Base-by-base conservation (phyloP, 2,329 filamentous ascomycete species). In the Colletotrichum siamense region DNA sequence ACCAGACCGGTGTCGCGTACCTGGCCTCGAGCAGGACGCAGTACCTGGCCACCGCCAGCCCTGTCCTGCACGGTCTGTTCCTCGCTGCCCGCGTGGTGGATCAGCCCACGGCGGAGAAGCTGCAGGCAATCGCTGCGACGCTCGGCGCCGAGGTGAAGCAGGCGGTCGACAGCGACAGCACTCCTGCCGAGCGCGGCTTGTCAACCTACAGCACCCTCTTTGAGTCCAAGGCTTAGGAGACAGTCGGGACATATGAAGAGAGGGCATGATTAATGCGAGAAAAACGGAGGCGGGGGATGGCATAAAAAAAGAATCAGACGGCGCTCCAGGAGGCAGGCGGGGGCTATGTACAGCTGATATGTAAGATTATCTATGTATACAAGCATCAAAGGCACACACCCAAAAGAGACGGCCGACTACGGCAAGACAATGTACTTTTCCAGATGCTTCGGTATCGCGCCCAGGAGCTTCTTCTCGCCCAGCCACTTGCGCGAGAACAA, bases 341-440 rank as follows among this genome's bases (percentile, higher is more conserved):
- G 70, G 71, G 75, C 75, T 68, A 71, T 79, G 78, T 79, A 79
- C 73, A 79, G 76, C 57, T 76, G 77, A 76, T 71, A 76, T 73
- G 65, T 71, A 77, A 75, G 55, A 71, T 66, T 71, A 77, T 76
- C 67, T 72, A 77, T 71, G 71, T 77, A 75, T 77, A 78, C 71
- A 74, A 77, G 57, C 73, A 77, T 65, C 57, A 76, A 65, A 49
- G 76, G 55, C 73, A 77, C 64, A 77, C 67, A 52, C 32, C 28
- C 49, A 69, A 69, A 18, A n/a, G 32, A 59, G 34, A 22, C 22
- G 22, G 15, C 55, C 67, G 36, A 16, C 59, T 87, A 98, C 79
- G 95, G 94, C 85, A 99, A 87, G 77, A 99, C 96, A 85, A 98
- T 98, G 86, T 99, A 99, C 90, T 96, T 98, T 84, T 95, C 92